Percentiles rank a stretch among this genome's conserved stretches.
These are phyloP conservation scores for Hypoxylon lenormandii DNA, from an alignment of 495 filamentous ascomycete species.

Conservation along the genomic window DNA sequence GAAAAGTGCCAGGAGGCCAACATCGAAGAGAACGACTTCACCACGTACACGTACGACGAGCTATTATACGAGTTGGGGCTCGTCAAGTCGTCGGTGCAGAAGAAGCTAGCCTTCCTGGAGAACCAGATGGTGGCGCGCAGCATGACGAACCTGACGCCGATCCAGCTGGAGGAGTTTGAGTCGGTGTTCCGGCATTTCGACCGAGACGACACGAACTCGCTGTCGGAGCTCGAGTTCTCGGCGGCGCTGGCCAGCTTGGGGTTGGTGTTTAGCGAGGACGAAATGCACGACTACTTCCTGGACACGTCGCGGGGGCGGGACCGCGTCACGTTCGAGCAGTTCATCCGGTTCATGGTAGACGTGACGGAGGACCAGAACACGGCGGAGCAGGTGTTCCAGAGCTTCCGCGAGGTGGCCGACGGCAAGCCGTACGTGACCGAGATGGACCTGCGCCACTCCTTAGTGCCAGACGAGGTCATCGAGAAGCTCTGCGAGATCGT, in stretches of 20 bases:
- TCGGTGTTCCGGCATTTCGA: conserved; percentile 98
- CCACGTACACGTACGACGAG: conserved; percentile 96
- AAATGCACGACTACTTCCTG: conserved; percentile 92
- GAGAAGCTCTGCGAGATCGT: conserved; percentile 89
- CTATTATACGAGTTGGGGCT: conserved; percentile 91
- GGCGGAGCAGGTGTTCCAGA: conserved; percentile 96
- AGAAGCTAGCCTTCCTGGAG: conserved; percentile 95
- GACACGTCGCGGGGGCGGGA: conserved; percentile 78
- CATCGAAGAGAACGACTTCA: conserved; percentile 99
- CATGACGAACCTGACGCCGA: conserved; percentile 98
- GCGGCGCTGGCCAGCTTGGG: conserved; percentile 93
- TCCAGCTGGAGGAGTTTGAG: conserved; percentile 98
- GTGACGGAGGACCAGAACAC: conserved; percentile 99
- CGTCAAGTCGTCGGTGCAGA: conserved; percentile 87
- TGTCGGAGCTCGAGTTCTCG: conserved; percentile 95
- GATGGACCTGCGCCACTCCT: conserved; percentile 90
- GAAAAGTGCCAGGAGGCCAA: conserved; percentile 94
- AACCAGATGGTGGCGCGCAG: conserved; percentile 95
- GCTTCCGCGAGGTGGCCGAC: conserved; percentile 95
- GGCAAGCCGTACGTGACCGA: conserved; percentile 99
- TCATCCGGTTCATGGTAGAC: conserved; percentile 98
- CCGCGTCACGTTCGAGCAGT: conserved; percentile 95
- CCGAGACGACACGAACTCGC: conserved; percentile 86
- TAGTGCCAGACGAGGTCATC: conserved; percentile 95
- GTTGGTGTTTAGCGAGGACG: conserved; percentile 91